Evolutionary conservation across 2,329 filamentous ascomycete species (phyloP), one percentile per base, ranked within the genome.

Genomic region (Cyphellophora attinorum): DNA sequence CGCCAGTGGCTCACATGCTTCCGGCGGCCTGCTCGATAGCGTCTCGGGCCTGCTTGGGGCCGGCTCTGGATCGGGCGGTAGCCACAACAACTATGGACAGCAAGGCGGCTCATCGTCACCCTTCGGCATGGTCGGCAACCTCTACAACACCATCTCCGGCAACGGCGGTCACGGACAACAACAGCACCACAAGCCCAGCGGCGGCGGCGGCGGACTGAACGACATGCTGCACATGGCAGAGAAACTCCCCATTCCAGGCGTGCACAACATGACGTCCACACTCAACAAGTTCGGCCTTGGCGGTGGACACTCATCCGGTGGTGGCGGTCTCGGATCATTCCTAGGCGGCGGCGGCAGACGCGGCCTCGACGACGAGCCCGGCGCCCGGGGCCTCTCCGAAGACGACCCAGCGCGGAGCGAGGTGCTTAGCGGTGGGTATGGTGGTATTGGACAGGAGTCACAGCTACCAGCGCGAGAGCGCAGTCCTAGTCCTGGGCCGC

Each of bases 201-300:
- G 38, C 13, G 41, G 46, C 23, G 28, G 34, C 16, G 41, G 38
- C 10, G 44, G 45, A 11, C 28, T 47, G 17, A 33, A 35, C 18
- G 40, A 42, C 29, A 37, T 50, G 34, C 36, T 50, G 19, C 36
- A 34, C 30, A 37, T 48, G 27, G 46, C 45, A 13, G 36, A 33
- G 6, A 46, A 49, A 30, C 33, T 50, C n/a, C 45, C 47, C 8
- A 43, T 48, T 25, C 44, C 45, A 1, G 48, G 48, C 3, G 37
- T 43, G 2, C 30, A 34, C 8, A 39, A 40, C 14, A 36, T 43
- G n/a, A 28, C 37, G n/a, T 35, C 34, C 23, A 29, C 38, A 17
- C 31, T 46, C 25, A 45, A 38, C 38, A 47, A 46, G 32, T 49
- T 47, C 40, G 30, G 27, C 25, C 37, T 46, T 21, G 37, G 40